Evolutionary conservation across 306 rosid species (phyloP), one percentile per base, ranked within the genome.

Genomic region (Phaseolus lunatus): DNA sequence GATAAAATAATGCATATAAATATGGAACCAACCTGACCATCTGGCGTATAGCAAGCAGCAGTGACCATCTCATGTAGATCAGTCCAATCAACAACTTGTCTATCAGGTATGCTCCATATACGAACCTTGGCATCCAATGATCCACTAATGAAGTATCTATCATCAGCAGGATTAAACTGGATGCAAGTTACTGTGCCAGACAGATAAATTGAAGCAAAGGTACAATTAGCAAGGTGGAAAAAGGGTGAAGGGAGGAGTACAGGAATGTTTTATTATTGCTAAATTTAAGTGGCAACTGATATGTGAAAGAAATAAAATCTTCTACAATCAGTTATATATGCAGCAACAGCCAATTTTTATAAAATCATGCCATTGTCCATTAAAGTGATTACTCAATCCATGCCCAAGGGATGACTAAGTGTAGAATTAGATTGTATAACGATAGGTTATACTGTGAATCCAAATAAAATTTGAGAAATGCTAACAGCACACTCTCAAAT

Each of bases 91-190:
- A 93, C 96, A 44, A 93, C 97, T 84, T 90, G 96, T 63, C 77
- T 94, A 81, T 93, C 97, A 37, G 91, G 89, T 75, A 93, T 90
- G 85, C 94, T 93, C 97, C 97, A 93, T 80, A 93, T 93, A 48
- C 97, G 97, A 77, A 93, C 96, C 84, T 93, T 93, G 53, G 92
- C 87, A 77, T 93, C 97, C 81, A 93, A 88, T 1, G 97, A 93
- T 86, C 97, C 97, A 29, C 97, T 93, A 79, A 93, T 93, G 92
- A 93, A 93, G 87, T 86, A 93, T 83, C 86, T 85, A 86, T 93
- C 97, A 78, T 93, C 97, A 79, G 88, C 92, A 72, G 97, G 97
- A 83, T 93, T 90, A 76, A 93, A 93, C 90, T 93, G 97, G 92
- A 93, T 93, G 92, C 97, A 93, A 50, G 97, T 93, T 78, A 93